These are phyloP conservation scores for Zymoseptoria tritici DNA, from an alignment of 2,329 filamentous ascomycete genomes.

Conservation along the genomic window DNA sequence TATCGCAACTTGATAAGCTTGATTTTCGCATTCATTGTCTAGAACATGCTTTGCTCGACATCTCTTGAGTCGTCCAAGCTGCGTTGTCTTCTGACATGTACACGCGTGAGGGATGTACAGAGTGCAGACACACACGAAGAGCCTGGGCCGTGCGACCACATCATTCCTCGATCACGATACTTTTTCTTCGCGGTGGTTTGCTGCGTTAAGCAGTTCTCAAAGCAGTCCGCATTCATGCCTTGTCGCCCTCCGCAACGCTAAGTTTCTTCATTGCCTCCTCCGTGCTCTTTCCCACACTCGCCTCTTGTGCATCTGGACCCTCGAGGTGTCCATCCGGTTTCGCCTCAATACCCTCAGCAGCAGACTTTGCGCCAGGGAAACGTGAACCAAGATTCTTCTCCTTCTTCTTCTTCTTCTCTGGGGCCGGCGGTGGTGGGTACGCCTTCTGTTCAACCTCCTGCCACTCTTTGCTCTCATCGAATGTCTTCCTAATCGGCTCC, in stretches of 20 bases:
- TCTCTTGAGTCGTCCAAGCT: too few species aligned
- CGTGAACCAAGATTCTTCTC: conserved; percentile 68
- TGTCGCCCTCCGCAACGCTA: conserved; percentile 10
- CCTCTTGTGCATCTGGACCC: conserved; percentile 35
- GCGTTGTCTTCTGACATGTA: too few species aligned
- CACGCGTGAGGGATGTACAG: too few species aligned
- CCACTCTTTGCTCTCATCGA: conserved; percentile 66
- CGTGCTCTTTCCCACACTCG: conserved; percentile 36
- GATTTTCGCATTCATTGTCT: too few species aligned
- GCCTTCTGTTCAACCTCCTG: conserved; percentile 68
- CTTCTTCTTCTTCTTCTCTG: conserved; percentile 60
- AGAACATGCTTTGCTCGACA: too few species aligned
- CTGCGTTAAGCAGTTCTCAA: neutral
- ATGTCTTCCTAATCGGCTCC: conserved; percentile 69
- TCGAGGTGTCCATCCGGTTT: conserved; percentile 42
- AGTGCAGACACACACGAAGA: too few species aligned
- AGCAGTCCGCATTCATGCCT: conserved; percentile 2
- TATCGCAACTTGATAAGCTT: too few species aligned
- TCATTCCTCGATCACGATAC: too few species aligned
- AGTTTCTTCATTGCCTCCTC: conserved; percentile 35
- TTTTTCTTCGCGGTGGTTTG: too few species aligned
- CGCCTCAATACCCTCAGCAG: conserved; percentile 30
- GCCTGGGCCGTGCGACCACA: too few species aligned
- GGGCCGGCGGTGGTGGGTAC: conserved; percentile 62
- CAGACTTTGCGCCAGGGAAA: conserved; percentile 44